These are phyloP conservation scores for Tolypocladium paradoxum DNA, from an alignment of 2,329 filamentous ascomycete species.

Conservation along the genomic window DNA sequence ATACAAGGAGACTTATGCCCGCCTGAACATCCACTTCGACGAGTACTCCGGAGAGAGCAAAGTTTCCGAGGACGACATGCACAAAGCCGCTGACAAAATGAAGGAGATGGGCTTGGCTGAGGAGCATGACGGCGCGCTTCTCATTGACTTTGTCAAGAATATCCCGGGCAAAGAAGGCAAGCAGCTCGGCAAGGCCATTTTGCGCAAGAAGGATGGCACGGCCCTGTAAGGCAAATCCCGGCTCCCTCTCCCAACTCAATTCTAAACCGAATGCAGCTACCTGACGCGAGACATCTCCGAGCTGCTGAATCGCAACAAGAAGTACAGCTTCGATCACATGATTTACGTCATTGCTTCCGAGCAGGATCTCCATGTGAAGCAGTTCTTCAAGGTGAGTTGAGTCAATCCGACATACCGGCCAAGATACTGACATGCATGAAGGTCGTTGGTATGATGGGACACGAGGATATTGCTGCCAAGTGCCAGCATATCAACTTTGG, in stretches of 20 bases:
- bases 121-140: slow-evolving; percentile 60
- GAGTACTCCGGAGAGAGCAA: slow-evolving; percentile 65
- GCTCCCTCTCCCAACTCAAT: too few relatives aligned
- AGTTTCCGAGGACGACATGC: slow-evolving; percentile 57
- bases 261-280: slow-evolving; percentile 22
- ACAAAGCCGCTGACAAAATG: slow-evolving; percentile 49
- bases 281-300: slow-evolving; percentile 71
- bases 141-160: slow-evolving; percentile 62
- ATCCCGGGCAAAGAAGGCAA: slow-evolving; percentile 56
- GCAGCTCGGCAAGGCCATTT: slow-evolving; percentile 58
- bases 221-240: slow-evolving; percentile 39
- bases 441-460: slow-evolving; percentile 61
- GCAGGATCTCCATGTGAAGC: slow-evolving; percentile 62
- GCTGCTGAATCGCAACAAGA: slow-evolving; percentile 52
- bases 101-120: slow-evolving; percentile 54
- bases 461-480: slow-evolving; percentile 55
- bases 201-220: slow-evolving; percentile 62
- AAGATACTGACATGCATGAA: slow-evolving; percentile 17
- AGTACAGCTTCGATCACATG: slow-evolving; percentile 65
- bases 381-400: slow-evolving; percentile 48
- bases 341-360: slow-evolving; percentile 66
- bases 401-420: neutral
- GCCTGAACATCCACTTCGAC: slow-evolving; percentile 62
- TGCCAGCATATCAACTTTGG: slow-evolving; percentile 70
- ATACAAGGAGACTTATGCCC: slow-evolving; percentile 47